Base-by-base conservation (phyloP, 2,329 filamentous ascomycete species). In the Lecanicillium sp. region DNA sequence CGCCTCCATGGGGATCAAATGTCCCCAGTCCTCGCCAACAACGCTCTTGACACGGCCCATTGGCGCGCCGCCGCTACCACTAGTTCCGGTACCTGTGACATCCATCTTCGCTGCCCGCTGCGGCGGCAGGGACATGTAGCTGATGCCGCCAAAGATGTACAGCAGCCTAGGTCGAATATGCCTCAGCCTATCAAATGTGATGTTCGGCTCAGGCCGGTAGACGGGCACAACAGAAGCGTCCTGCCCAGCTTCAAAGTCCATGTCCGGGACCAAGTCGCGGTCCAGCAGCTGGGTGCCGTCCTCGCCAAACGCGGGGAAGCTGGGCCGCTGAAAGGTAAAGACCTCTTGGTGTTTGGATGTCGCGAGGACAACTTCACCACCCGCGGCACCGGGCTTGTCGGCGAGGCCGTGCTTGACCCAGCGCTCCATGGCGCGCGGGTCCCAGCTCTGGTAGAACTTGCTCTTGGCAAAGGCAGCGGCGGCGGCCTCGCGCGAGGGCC, bases 311-410 rank as follows among this genome's bases (percentile, higher is more conserved):
- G 65, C 66, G 7, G 64, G 60, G 56, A 61, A 77, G 42, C 74
- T 74, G 0, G 79, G 75, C 0, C 84, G 74, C 46, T 85, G 62
- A 56, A 83, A 92, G 2, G 81, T 87, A 53, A 87, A 25, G 42
- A 88, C 84, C 65, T 64, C 61, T 29, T 95, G 87, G 58, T 94
- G 84, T 51, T 89, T 87, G 1, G 87, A 82, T 1, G 90, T 97
- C 2, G 77, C 75, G 3, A 92, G 69, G 0, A 87, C 90, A 1
- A 88, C 81, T 25, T 70, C 62, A 13, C 62, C 60, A 13, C 48
- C 33, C 17, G 56, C 56, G 37, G 46, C 36, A 11, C 53, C 53
- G 7, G 47, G 41, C 2, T 66, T 50, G 3, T 82, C 72, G n/a
- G 84, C 74, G n/a, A 96, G 64, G 11, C 88, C 89, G 53, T 85